These are phyloP conservation scores for Backusella tarrabulga DNA, from an alignment of 192 early-diverging fungal species.

Conservation along the genomic window DNA sequence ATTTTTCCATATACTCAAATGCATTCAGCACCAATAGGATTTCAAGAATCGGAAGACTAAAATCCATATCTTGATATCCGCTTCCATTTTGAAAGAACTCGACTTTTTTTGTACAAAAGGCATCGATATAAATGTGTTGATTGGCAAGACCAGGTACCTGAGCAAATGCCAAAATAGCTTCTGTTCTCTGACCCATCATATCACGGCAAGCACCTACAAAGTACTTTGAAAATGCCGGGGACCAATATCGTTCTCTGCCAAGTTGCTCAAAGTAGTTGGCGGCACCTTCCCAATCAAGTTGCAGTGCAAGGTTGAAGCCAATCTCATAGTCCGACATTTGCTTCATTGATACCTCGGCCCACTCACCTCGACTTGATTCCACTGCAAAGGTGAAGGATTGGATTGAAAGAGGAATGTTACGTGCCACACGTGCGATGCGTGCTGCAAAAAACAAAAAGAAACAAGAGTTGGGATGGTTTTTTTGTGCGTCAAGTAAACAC, in stretches of 20 bases:
- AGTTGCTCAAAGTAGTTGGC: constrained; percentile 39
- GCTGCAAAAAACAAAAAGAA: constrained; percentile 51
- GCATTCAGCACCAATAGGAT: constrained; percentile 47
- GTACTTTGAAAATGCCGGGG: constrained; percentile 45
- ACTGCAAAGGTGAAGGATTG: constrained; percentile 23
- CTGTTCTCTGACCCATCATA: constrained; percentile 59
- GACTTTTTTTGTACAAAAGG: constrained; percentile 10
- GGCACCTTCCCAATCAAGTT: constrained; percentile 44
- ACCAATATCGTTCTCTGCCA: constrained; percentile 41
- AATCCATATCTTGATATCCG: constrained; percentile 30
- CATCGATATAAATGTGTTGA: constrained; percentile 21
- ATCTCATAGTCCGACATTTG: constrained; percentile 46
- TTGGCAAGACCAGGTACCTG: constrained; percentile 36
- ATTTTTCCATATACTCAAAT: constrained; percentile 43
- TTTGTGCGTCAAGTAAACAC: constrained; percentile 20
- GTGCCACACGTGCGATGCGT: constrained; percentile 38
- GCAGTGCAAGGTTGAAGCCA: constrained; percentile 45
- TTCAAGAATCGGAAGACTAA: constrained; percentile 42
- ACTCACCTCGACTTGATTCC: constrained; percentile 20
- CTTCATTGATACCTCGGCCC: constrained; percentile 40
- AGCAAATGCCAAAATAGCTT: constrained; percentile 67
- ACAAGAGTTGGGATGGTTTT: constrained; percentile 36
- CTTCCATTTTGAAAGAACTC: not conserved
- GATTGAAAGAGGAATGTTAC: constrained; percentile 19
- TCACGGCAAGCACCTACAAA: constrained; percentile 42